phyloP scores from a whole-genome alignment of 805 yeast species.

The Saccharomyces cerevisiae region DNA sequence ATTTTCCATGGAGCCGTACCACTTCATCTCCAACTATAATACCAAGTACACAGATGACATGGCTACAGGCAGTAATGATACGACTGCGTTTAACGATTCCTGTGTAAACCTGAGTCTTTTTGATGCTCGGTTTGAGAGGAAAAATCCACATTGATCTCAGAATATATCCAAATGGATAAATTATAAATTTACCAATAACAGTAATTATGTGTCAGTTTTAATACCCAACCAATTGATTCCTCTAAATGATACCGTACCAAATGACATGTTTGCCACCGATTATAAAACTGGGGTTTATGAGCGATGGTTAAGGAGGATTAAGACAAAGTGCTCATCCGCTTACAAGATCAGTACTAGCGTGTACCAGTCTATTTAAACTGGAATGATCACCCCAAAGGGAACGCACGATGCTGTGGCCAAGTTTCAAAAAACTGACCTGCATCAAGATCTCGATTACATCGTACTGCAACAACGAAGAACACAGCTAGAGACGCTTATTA shows the following conservation, averaged over 20 bases:
- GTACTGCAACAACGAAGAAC: constrained; percentile 16
- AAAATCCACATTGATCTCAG: constrained; percentile 19
- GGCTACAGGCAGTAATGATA: constrained; percentile 9
- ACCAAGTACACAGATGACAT: neutral
- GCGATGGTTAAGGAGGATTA: neutral
- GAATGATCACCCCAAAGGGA: constrained; percentile 14
- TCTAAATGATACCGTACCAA: too few relatives aligned
- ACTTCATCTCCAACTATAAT: constrained; percentile 20
- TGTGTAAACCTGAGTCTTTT: constrained; percentile 26
- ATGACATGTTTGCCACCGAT: neutral
- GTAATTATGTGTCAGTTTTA: neutral
- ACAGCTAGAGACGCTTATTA: constrained; percentile 15
- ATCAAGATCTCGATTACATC: constrained; percentile 18
- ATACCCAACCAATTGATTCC: too few relatives aligned
- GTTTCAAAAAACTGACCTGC: constrained; percentile 20
- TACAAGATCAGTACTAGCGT: neutral
- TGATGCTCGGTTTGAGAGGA: constrained; percentile 23
- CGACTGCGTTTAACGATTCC: constrained; percentile 20
- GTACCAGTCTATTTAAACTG: neutral
- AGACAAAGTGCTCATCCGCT: too few relatives aligned
- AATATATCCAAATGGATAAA: neutral
- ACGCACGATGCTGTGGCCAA: constrained; percentile 10
- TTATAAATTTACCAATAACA: neutral
- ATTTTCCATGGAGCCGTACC: constrained; percentile 22
- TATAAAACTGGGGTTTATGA: neutral